Evolutionary conservation across 2,329 filamentous ascomycete genomes (phyloP).

Genomic region (Paecilomyces niveus): DNA sequence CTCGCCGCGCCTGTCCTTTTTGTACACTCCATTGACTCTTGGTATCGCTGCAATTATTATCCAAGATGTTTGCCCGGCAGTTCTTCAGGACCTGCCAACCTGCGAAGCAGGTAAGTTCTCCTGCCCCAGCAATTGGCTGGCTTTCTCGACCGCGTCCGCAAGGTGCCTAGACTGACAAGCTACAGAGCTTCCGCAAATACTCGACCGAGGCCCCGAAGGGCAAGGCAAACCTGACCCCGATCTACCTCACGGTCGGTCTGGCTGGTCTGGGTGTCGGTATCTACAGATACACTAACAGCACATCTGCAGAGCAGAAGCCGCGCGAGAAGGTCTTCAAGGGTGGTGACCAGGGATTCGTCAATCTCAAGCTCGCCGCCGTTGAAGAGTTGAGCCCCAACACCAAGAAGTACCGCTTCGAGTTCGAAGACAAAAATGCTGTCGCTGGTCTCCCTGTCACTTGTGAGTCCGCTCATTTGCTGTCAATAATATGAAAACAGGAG

Average conservation of each 20-base stretch:
- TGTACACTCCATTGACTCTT: conserved; percentile 1
- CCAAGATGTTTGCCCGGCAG: conserved; percentile 61
- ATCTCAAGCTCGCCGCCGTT: conserved; percentile 69
- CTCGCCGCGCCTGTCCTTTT: neutral
- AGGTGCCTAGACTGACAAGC: conserved; percentile 1
- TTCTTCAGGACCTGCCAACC: conserved; percentile 58
- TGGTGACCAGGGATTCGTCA: conserved; percentile 83
- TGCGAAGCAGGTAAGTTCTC: conserved; percentile 53
- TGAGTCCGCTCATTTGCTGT: conserved; percentile 22
- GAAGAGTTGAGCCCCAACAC: conserved; percentile 89
- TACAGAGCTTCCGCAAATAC: conserved; percentile 62
- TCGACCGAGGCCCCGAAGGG: conserved; percentile 53
- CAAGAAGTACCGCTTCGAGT: conserved; percentile 81
- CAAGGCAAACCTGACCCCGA: conserved; percentile 49
- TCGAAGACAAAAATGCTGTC: conserved; percentile 76
- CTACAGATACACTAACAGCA: conserved; percentile 40
- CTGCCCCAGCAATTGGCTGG: neutral
- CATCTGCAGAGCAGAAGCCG: conserved; percentile 24
- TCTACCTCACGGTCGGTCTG: conserved; percentile 44
- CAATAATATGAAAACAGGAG: neutral
- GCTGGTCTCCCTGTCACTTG: conserved; percentile 77
- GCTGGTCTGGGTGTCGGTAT: conserved; percentile 48
- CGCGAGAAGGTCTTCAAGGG: conserved; percentile 60
- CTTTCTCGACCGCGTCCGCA: neutral
- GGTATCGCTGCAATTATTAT: conserved; percentile 8